Evolutionary conservation across 306 rosid species (phyloP), one percentile per base, ranked within the genome.

Genomic region (Bauhinia variegata): DNA sequence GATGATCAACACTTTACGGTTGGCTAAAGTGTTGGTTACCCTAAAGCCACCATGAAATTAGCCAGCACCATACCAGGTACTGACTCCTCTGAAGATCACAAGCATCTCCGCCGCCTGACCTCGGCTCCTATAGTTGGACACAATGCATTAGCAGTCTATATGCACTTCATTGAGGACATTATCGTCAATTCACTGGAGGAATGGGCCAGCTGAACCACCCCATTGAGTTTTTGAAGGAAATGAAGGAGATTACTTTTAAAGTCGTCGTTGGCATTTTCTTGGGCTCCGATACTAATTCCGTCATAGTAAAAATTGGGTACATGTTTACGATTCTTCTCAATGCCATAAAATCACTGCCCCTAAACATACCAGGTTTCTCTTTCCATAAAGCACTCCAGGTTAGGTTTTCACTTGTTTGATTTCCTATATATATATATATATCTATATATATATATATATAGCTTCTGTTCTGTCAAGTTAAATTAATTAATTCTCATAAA

Each of bases 331-430:
- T 2, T 41, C 46, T 41, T 12, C 9, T 11, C 13, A 3, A 7
- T 4, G 46, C 11, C 12, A 0, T 41, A 34, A 4, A 34, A 3
- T 34, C 38, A 3, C n/a, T 31, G 23, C 30, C 38, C 7, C 47
- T 80, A 5, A 59, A 73, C 0, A 2, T 17, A 1, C 86, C 83
- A 0, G 83, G 86, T 30, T 78, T 74, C 9, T 37, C 75, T 39
- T 74, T 38, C 55, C 65, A 74, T 63, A 70, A 44, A 53, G 83
- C 83, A 13, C 67, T 74, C 23, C 38, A 77, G 82, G 79, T 81
- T 11, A 12, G 4, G 38, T 8, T 33, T 53, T 11, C 11, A 5
- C 11, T 30, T 23, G 0, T 8, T 67, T 4, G 7, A 34, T 3
- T 34, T 34, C 38, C 7, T 34, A 7, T 34, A 34, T 7, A 34